Evolutionary conservation across 2,329 filamentous ascomycete species (phyloP), one percentile per base, ranked within the genome.

Genomic region (Exophiala oligosperma): DNA sequence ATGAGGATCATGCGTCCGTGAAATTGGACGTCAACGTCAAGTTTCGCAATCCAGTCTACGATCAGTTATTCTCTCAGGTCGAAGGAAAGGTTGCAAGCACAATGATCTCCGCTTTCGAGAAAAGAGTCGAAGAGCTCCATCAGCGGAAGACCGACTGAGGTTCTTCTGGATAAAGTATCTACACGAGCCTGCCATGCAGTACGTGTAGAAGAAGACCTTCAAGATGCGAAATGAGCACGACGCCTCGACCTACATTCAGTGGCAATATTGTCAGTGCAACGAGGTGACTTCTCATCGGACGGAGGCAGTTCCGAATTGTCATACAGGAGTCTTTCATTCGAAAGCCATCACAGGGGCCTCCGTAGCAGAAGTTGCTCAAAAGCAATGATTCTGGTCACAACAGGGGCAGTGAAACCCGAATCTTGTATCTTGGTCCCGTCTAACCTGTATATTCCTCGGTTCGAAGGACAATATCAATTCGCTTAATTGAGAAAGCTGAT

Each of bases 41-140:
- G 72, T 97, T 99, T 72, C 81, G 85, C 66, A 97, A 92, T 74
- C 91, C 92, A n/a, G 72, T 96, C 56, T 95, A 97, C 76, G 87
- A 86, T 43, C 85, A 89, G 21, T 79, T 97, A 70, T 94, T 92
- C 71, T 82, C 86, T 38, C 88, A 90, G 35, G 87, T 94, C 24
- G 91, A 91, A 64, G 88, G 91, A 32, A 91, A 90, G 75, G 86
- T 97, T 63, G 93, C 91, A 1, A 86, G 85, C 3, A 81, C 89
- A 64, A 96, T 99, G 92, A 89, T 97, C 64, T 87, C 90, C 72
- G 93, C 94, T 1, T 99, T 99, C 77, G 92, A 97, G 77, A 84
- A 84, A 74, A 82, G 90, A 69, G 92, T 94, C 4, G 79, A 78
- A 70, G 77, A 83, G 67, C 71, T 91, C 32, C 40, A 63, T 35